These are phyloP conservation scores for Balakata baccata DNA, from an alignment of 345 rosid genomes.

Conservation along the genomic window DNA sequence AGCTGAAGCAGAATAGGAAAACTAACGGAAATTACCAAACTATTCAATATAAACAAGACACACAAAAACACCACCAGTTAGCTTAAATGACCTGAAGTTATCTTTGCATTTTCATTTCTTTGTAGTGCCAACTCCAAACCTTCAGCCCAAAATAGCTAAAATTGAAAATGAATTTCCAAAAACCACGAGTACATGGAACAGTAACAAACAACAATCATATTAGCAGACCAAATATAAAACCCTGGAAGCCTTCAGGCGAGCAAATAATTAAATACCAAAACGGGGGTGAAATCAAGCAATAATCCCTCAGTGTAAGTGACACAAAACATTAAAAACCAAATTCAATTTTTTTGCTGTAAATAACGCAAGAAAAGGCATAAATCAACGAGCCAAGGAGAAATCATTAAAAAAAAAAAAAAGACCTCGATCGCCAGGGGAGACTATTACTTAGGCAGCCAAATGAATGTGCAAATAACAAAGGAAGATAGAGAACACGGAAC, in stretches of 20 bases:
- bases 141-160: too few species aligned
- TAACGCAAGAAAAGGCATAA: background rate
- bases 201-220: background rate
- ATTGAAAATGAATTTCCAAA: too few species aligned
- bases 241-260: too few species aligned
- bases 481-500: background rate
- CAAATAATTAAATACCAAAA: background rate
- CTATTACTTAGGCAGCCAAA: background rate
- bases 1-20: background rate
- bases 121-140: conserved; percentile 7
- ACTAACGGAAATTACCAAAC: background rate
- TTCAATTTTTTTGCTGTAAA: background rate
- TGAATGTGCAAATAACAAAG: background rate
- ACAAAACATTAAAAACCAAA: background rate
- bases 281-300: background rate
- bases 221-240: background rate
- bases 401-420: background rate
- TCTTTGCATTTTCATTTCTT: background rate
- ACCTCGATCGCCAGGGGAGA: background rate
- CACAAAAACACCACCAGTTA: background rate
- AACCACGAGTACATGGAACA: background rate
- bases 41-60: background rate
- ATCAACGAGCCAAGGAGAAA: background rate
- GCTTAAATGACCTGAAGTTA: background rate
- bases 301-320: background rate